A percentile compares a stretch with the other conserved stretches of the same genome.
These are phyloP conservation scores for Verticillium albo-atrum DNA, from an alignment of 2,329 filamentous ascomycete species.

Conservation along the genomic window DNA sequence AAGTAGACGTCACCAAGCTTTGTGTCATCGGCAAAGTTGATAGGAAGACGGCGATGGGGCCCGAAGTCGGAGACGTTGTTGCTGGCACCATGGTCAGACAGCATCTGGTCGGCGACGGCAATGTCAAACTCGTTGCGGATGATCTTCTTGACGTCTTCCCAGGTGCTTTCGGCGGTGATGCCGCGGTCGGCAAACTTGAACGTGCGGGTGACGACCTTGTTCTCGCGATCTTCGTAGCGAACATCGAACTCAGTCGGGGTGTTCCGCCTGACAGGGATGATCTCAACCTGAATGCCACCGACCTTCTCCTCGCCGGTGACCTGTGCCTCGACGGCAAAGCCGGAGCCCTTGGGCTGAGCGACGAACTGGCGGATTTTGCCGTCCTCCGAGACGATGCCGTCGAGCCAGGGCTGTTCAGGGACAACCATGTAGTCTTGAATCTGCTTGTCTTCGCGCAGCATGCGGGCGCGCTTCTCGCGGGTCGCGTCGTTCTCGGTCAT, in stretches of 20 bases:
- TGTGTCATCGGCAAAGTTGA: conserved; percentile 2
- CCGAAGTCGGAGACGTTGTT: neutral
- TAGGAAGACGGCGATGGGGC: neutral
- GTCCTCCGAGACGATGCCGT: conserved; percentile 29
- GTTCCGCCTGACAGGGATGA: conserved; percentile 17
- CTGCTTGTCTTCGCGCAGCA: conserved; percentile 1
- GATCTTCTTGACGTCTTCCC: conserved; percentile 10
- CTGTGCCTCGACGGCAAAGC: conserved; percentile 40
- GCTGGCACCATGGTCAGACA: neutral
- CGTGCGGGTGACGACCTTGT: conserved; percentile 8
- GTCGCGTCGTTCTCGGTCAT: conserved; percentile 14
- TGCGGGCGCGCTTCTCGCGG: conserved; percentile 7
- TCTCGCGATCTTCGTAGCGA: conserved; percentile 6
- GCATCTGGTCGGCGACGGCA: conserved; percentile 2
- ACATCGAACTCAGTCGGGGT: conserved; percentile 7
- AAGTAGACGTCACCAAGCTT: conserved; percentile 13
- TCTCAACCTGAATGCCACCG: conserved; percentile 39
- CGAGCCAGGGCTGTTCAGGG: conserved; percentile 32
- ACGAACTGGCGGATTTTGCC: conserved; percentile 42
- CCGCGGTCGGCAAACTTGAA: conserved; percentile 7
- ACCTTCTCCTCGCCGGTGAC: conserved; percentile 33
- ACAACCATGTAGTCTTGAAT: conserved; percentile 29
- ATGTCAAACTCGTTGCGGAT: conserved; percentile 9
- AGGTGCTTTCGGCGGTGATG: conserved; percentile 8
- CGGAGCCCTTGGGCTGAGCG: conserved; percentile 35